Evolutionary conservation across 345 rosid species (phyloP).

Genomic region (Geranium brycei): DNA sequence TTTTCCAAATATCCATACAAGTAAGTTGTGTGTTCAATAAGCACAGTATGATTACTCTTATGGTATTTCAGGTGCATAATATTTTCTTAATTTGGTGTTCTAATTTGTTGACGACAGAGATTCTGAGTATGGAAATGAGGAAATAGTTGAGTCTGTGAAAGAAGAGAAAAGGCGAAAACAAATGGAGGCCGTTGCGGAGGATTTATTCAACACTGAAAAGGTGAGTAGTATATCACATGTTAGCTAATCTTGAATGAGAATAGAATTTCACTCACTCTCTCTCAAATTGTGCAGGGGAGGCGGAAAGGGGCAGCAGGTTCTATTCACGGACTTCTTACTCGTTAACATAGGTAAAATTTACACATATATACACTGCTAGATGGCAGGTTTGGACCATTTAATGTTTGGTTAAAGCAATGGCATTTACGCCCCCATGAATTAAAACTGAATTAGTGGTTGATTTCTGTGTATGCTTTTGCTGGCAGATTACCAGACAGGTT

Average conservation of each 20-base stretch:
- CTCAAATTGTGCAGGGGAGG: conserved; percentile 41
- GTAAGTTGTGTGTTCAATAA: conserved; percentile 22
- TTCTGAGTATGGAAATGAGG: conserved; percentile 29
- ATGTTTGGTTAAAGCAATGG: no score
- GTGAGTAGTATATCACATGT: conserved; percentile 19
- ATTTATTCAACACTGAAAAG: conserved; percentile 60
- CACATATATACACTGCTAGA: neutral
- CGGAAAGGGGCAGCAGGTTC: conserved; percentile 47
- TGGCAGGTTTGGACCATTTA: no score
- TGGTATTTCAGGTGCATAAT: neutral
- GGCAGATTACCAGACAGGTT: no score
- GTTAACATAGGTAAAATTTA: conserved; percentile 16
- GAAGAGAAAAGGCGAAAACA: conserved; percentile 83
- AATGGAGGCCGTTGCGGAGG: conserved; percentile 81
- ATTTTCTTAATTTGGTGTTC: neutral
- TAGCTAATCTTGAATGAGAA: conserved; percentile 2
- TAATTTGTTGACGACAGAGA: conserved; percentile 34
- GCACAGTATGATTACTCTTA: neutral
- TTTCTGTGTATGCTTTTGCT: no score
- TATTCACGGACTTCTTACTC: conserved; percentile 34
- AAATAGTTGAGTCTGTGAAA: conserved; percentile 36
- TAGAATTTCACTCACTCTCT: conserved; percentile 3
- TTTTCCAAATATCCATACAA: conserved; percentile 73
- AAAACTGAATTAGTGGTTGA: no score
- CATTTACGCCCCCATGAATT: neutral